Evolutionary conservation across 225 moss, liverwort and hornwort species (phyloP).

Genomic region (Polytrichum formosum): DNA sequence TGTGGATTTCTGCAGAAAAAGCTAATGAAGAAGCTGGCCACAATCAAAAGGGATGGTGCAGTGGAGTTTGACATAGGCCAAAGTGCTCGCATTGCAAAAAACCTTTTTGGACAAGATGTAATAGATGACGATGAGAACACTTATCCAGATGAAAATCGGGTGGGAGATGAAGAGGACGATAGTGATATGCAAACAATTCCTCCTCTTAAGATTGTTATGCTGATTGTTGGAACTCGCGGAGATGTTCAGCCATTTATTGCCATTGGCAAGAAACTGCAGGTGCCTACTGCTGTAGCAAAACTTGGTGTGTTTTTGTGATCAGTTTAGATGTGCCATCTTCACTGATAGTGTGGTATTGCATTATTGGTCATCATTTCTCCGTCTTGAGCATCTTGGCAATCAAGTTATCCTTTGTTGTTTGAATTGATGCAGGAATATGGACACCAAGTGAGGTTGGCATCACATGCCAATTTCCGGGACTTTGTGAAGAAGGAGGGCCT

Average conservation of each 20-base stretch:
- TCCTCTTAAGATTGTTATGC: conserved; percentile 61
- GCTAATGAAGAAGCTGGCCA: conserved; percentile 52
- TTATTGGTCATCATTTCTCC: no score
- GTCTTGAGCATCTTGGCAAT: no score
- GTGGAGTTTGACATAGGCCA: conserved; percentile 62
- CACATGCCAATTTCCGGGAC: conserved; percentile 57
- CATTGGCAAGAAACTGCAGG: conserved; percentile 66
- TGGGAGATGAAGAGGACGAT: conserved; percentile 7
- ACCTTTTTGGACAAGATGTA: conserved; percentile 51
- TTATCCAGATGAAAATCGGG: background rate
- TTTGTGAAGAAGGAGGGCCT: conserved; percentile 63
- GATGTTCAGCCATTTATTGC: conserved; percentile 75
- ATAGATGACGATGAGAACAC: conserved; percentile 17
- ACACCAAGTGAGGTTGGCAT: conserved; percentile 63
- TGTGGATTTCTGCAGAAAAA: conserved; percentile 38
- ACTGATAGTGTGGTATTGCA: no score
- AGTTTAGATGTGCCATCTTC: no score
- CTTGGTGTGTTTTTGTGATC: no score
- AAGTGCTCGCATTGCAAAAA: conserved; percentile 57
- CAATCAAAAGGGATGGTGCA: conserved; percentile 56
- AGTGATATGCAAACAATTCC: conserved; percentile 33
- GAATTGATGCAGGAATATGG: conserved; percentile 51
- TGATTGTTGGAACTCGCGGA: conserved; percentile 70
- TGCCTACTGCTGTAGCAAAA: conserved; percentile 11
- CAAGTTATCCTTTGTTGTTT: background rate